A percentile compares a stretch with the other conserved stretches of the same genome.
Conservation (phyloP, 768 basidiomycete genomes). For the Gloeopeniophorella convolvens region DNA sequence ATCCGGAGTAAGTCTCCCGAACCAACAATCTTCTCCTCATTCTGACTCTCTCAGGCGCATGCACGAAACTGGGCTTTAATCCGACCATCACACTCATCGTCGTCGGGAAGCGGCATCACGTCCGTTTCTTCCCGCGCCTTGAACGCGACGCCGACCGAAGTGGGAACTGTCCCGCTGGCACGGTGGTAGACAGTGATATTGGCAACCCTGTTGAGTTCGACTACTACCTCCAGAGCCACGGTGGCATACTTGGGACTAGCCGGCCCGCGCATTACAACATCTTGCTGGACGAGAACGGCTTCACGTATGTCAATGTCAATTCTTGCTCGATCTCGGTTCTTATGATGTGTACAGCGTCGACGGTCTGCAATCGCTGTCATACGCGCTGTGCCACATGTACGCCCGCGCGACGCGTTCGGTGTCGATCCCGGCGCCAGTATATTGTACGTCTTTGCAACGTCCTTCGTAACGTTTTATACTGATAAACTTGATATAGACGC, state of each 20-base stretch:
- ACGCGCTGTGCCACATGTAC: constrained; percentile 73
- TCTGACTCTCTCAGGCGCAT: constrained; percentile 48
- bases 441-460: constrained; percentile 43
- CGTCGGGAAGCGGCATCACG: constrained; percentile 72
- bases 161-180: constrained; percentile 70
- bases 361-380: constrained; percentile 61
- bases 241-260: constrained; percentile 44
- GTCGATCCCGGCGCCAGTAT: constrained; percentile 75
- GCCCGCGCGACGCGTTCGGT: constrained; percentile 76
- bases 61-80: constrained; percentile 44
- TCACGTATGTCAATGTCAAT: constrained; percentile 38
- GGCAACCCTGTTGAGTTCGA: constrained; percentile 66
- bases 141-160: constrained; percentile 25
- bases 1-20: constrained; percentile 42
- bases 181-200: constrained; percentile 65
- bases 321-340: neutral
- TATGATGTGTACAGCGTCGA: constrained; percentile 40
- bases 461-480: neutral
- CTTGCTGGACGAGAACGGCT: constrained; percentile 46
- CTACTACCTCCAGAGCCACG: constrained; percentile 73
- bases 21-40: neutral
- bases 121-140: constrained; percentile 46
- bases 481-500: constrained; percentile 42
- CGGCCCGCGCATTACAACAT: constrained; percentile 54
- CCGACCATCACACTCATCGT: constrained; percentile 69